Base-by-base conservation (phyloP, 1,284 basidiomycete species). In the Fomitopsis schrenkii region DNA sequence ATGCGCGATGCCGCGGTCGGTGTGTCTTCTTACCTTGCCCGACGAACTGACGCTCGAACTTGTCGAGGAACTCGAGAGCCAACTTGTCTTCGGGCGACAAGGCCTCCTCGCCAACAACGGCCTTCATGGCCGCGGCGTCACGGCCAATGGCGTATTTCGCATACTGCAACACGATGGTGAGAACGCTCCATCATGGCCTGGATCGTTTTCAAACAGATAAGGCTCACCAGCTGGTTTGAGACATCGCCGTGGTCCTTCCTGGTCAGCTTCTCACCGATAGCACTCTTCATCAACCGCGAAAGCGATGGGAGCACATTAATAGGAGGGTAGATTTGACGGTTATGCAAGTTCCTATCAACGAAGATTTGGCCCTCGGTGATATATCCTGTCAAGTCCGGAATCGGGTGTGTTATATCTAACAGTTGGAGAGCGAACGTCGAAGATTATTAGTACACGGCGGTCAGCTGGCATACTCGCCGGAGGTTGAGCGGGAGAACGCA, bases 331-430 rank as follows among this genome's bases (percentile, higher is more conserved):
- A 99, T 97, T 78, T 98, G 97, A 71, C 93, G 84, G 80, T 96
- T 95, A 82, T 95, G 83, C 75, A 96, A 79, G 73, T 93, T 91
- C 69, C 97, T 91, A 82, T 99, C 97, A 72, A 99, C 93, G 77
- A 93, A 98, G 78, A 99, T 98, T 80, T 99, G 97, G 58, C 97
- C 97, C 82, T 98, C 92, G 50, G 97, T 98, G 75, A 99, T 99
- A 80, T 99, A 99, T 58, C 97, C 97, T 68, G 95, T 99, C 80
- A 99, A 83, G 87, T 99, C 97, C 70, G 97, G 97, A 78, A 99
- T 99, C 61, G 97, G 97, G 78, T 99, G 97, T 48, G 97, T 99
- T 77, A 99, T 99, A 84, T 99, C 95, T 96, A 55, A 33, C 10
- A 5, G 48, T 14, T 15, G 14, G 15, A 45, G 10, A 40, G 6